Evolutionary conservation across 2,329 filamentous ascomycete genomes (phyloP), one percentile per base, ranked within the genome.

Genomic region (Trichoderma breve): DNA sequence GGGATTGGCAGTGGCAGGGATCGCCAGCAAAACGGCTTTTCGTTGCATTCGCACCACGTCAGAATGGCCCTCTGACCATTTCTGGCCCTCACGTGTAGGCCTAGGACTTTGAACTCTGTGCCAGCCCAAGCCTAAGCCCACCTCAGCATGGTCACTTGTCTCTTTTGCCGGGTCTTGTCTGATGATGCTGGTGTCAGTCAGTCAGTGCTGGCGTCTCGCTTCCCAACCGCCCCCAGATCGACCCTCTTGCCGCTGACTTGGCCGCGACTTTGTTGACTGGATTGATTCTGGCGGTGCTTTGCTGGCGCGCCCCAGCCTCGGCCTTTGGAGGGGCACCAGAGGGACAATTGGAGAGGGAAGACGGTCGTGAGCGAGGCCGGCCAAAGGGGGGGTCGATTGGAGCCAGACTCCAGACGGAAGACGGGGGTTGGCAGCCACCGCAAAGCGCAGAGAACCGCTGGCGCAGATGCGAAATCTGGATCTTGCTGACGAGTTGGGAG

Each of bases 151-250:
- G 64, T 58, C 47, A 34, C 18, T 34, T 28, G 26, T 55, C 28
- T 36, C 47, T 11, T 36, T 39, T 34, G 58, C 58, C 30, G 32
- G 58, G 58, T 36, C 36, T 14, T 14, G 66, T 43, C 47, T 24
- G 51, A 39, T 24, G 28, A 21, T 60, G 66, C 36, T n/a, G 21
- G 66, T 26, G 66, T 28, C 66, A 36, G 34, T 28, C 66, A 36
- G 34, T 36, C 34, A 60, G 65, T 47, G 66, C 66, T 39, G 55
- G 66, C 26, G 36, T 69, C 55, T 69, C 55, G 66, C 66, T 69
- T 69, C 66, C 66, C 66, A 69, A 66, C 36, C 14, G 63, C 43
- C 60, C 58, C 28, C 63, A 43, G 63, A 34, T 53, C 63, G 63
- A 32, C 63, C 43, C 63, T 65, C 28, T 12, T 43, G 34, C 26